These are phyloP conservation scores for Pseudoturritis turrita DNA, from an alignment of 345 rosid genomes.

Conservation along the genomic window DNA sequence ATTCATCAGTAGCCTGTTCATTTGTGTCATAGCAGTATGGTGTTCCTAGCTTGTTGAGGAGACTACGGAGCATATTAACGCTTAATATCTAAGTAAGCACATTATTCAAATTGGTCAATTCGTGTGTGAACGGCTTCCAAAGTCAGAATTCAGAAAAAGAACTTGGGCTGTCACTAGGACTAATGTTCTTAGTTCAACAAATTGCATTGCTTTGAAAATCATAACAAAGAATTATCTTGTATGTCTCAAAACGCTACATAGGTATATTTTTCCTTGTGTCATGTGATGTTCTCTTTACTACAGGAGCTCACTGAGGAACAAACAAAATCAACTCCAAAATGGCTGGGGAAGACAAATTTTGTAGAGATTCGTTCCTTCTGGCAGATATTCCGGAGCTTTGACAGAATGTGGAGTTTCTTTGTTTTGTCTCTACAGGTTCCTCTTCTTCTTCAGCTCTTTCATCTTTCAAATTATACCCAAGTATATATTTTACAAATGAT, in stretches of 20 bases:
- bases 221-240: neutral
- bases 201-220: conserved; percentile 12
- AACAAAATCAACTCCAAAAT: conserved; percentile 40
- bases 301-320: conserved; percentile 49
- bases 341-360: conserved; percentile 93
- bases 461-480: neutral
- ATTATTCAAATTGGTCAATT: conserved; percentile 9
- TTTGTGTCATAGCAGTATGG: conserved; percentile 25
- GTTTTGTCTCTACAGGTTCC: conserved; percentile 87
- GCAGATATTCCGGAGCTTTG: conserved; percentile 97
- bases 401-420: conserved; percentile 94
- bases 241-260: neutral
- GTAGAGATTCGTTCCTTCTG: conserved; percentile 92
- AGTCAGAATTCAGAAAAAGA: neutral
- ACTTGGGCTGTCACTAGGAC: conserved; percentile 6
- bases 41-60: conserved; percentile 36
- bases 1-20: conserved; percentile 22
- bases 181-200: neutral
- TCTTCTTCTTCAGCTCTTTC: conserved; percentile 23
- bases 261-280: neutral
- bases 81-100: conserved; percentile 31
- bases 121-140: neutral
- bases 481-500: neutral
- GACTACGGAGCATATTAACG: conserved; percentile 23
- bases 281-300: conserved; percentile 18